These are phyloP conservation scores for Prunus fruticosa DNA, from an alignment of 306 rosid species.

Conservation along the genomic window DNA sequence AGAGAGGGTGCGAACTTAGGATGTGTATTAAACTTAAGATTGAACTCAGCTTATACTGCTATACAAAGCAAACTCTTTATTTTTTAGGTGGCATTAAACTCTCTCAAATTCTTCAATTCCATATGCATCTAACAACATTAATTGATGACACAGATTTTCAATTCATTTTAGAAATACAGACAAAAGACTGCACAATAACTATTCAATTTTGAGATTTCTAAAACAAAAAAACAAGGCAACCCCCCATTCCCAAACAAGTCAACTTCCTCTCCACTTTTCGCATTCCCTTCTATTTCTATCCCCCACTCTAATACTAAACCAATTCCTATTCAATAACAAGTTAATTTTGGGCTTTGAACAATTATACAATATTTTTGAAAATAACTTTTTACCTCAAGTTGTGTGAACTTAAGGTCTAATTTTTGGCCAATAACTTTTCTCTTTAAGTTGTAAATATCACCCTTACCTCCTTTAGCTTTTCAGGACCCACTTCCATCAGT, in stretches of 20 bases:
- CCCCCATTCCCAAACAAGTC: neutral
- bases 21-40: constrained; percentile 1
- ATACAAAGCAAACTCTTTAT: no score
- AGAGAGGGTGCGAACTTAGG: neutral
- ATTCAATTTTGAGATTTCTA: neutral
- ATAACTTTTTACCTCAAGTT: neutral
- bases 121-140: neutral
- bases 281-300: neutral
- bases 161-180: neutral
- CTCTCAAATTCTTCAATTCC: neutral
- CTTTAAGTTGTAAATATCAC: neutral
- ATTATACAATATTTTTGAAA: neutral
- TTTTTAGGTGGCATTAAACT: neutral
- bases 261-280: neutral
- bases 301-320: neutral
- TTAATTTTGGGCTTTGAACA: neutral
- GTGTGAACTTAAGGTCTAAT: neutral
- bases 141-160: neutral
- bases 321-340: neutral
- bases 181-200: neutral
- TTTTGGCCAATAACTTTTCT: neutral
- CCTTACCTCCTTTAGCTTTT: constrained; percentile 87
- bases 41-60: neutral
- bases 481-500: constrained; percentile 81
- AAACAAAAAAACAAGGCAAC: no score